Evolutionary conservation across 2,329 filamentous ascomycete genomes (phyloP).

Genomic region (Parascedosporium putredinis): DNA sequence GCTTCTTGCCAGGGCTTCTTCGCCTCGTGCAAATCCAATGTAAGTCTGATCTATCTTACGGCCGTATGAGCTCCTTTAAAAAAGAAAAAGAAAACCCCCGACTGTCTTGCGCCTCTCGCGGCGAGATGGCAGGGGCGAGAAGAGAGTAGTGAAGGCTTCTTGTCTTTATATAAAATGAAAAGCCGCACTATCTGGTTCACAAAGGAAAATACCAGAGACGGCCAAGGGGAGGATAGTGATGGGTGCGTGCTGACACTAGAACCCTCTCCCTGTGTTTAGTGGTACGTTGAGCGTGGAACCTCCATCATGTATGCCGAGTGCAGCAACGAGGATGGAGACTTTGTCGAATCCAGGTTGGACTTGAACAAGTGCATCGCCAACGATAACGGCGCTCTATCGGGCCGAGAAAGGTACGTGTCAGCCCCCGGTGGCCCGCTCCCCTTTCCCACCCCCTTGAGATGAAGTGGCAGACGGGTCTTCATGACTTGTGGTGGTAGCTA

Average conservation of each 20-base stretch:
- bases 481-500: too few relatives aligned
- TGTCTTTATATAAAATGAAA: too few relatives aligned
- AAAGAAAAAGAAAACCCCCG: too few relatives aligned
- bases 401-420: not conserved
- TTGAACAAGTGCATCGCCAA: conserved; percentile 6
- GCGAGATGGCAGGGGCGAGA: too few relatives aligned
- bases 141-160: too few relatives aligned
- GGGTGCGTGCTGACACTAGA: too few relatives aligned
- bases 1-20: not conserved
- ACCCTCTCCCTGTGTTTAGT: too few relatives aligned
- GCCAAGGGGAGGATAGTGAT: too few relatives aligned
- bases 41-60: not conserved
- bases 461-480: not conserved
- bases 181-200: too few relatives aligned
- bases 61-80: too few relatives aligned
- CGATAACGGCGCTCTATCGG: not conserved
- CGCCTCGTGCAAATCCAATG: not conserved
- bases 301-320: conserved; percentile 1
- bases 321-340: not conserved
- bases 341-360: conserved; percentile 3
- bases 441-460: not conserved
- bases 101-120: too few relatives aligned
- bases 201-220: too few relatives aligned
- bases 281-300: not conserved
- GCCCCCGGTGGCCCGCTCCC: not conserved